These are phyloP conservation scores for Pseudisothecium myosuroides DNA, from an alignment of 225 moss, liverwort and hornwort genomes.

Conservation along the genomic window DNA sequence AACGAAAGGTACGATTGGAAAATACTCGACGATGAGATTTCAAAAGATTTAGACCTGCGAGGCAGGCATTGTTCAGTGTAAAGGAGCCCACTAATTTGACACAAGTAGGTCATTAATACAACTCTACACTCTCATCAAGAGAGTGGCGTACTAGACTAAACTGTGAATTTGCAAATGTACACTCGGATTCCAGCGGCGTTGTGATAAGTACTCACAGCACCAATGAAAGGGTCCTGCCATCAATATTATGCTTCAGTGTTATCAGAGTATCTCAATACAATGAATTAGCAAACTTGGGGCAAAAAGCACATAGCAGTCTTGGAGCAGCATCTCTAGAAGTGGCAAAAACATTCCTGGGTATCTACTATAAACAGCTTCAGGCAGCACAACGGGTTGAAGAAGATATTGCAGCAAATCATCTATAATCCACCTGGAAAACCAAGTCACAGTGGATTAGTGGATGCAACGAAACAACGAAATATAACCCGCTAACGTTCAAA, in stretches of 20 bases:
- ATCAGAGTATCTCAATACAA: background rate
- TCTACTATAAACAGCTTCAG: constrained; percentile 13
- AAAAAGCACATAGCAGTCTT: background rate
- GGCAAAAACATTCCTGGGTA: background rate
- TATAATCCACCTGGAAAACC: background rate
- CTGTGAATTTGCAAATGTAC: background rate
- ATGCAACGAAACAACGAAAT: background rate
- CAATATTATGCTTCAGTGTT: background rate
- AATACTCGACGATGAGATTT: background rate
- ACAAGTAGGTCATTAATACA: background rate
- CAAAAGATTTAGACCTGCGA: background rate
- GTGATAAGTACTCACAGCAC: background rate
- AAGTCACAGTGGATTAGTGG: background rate
- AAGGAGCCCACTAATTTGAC: background rate
- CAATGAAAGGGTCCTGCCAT: background rate
- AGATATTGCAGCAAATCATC: constrained; percentile 21
- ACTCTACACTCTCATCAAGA: background rate
- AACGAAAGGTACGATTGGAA: background rate
- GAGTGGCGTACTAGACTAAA: background rate
- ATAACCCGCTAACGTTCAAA: background rate
- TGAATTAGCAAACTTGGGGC: background rate
- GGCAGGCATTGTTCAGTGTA: background rate
- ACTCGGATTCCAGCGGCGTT: background rate
- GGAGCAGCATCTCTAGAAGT: constrained; percentile 9
- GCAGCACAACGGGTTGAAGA: constrained; percentile 2